Base-by-base conservation (phyloP, 2,329 filamentous ascomycete genomes). In the Colletotrichum gloeosporioides region DNA sequence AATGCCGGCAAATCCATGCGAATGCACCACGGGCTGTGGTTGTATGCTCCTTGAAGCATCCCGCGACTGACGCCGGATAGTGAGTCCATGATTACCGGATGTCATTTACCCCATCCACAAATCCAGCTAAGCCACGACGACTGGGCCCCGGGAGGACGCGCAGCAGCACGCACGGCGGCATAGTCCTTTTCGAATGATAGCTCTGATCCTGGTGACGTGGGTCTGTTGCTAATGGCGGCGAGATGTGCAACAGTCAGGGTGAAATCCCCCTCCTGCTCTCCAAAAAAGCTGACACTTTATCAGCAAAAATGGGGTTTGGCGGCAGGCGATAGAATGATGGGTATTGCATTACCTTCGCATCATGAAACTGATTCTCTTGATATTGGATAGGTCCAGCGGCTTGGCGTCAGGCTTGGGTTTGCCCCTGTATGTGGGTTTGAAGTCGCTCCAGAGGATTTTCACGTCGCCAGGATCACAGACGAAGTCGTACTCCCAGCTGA, bases 401-500 rank as follows among this genome's bases (percentile, higher is more conserved):
- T 87, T 83, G 0, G 90, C 90, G 84, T 94, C 92, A 22, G 89
- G 84, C 81, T 91, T 89, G 77, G 92, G 88, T 80, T 89, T 91
- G 1, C 95, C 95, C 5, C 95, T 88, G 83, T 95, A 97, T 3
- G 93, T 96, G 2, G 95, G 86, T 81, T 90, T 91, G 77, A 98
- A 91, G 29, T 90, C 88, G 15, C 83, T 83, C 92, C 94, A 96
- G 2, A 87, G 88, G 27, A 95, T 85, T 78, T 89, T 90, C 3
- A 95, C 78, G 36, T 84, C 82, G 16, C 79, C 81, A 15, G 73
- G 79, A 13, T 82, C 79, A 12, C 84, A 81, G 18, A 82, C 78
- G 74, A 96, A 96, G 79, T 94, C 92, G 77, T 89, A 93, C 84
- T 98, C 95, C 90, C 93, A 97, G 63, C 90, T 94, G 6, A 95